Conservation (phyloP, 305 asterid genomes). For the Rubia tinctorum region DNA sequence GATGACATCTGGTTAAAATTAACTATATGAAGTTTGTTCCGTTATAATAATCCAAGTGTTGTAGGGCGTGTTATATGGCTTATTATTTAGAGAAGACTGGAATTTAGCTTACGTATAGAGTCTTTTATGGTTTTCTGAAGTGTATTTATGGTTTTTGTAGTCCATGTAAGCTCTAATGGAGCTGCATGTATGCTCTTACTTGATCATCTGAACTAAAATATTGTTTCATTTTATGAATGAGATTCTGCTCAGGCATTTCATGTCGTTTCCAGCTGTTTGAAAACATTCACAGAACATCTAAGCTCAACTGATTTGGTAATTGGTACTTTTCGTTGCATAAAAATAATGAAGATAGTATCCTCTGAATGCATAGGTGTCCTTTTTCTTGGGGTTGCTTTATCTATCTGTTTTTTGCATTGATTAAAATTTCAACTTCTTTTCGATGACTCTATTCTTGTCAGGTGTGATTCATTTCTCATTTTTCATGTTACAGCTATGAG, state of each 20-base stretch:
- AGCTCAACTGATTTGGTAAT: background rate
- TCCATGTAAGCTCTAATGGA: background rate
- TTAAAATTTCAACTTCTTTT: background rate
- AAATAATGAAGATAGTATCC: background rate
- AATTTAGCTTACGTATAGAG: too few species aligned
- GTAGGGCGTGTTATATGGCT: background rate
- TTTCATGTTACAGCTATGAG: conserved; percentile 1
- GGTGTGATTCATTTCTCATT: conserved; percentile 9
- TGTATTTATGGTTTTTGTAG: too few species aligned
- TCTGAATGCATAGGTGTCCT: background rate
- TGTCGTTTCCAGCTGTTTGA: background rate
- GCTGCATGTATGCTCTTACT: background rate
- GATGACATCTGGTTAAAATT: background rate
- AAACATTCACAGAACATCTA: background rate
- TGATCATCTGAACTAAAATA: background rate
- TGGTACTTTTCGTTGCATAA: too few species aligned
- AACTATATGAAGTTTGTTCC: background rate
- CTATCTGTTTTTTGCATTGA: background rate
- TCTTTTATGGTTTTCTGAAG: background rate
- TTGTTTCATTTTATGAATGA: background rate
- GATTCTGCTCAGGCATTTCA: background rate
- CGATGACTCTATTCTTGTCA: background rate
- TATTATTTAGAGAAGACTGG: background rate
- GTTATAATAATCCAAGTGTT: too few species aligned
- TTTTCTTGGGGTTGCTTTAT: background rate